Base-by-base conservation (phyloP, 257 asterid genomes). In the Handroanthus guayacan region DNA sequence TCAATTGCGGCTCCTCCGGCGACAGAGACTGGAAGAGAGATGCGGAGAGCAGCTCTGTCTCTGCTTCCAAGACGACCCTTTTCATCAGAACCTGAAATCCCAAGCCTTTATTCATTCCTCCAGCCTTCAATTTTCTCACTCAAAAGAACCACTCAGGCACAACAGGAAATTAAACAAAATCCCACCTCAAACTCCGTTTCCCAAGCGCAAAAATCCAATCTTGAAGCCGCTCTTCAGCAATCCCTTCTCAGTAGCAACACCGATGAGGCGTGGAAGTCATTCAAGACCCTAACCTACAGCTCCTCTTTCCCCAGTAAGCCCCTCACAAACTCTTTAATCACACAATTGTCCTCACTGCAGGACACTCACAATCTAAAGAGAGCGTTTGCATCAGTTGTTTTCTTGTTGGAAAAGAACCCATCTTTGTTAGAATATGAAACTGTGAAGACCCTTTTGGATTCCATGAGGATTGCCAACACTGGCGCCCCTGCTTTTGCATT, bases 231-330 rank as follows among this genome's bases (percentile, higher is more conserved):
- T 6, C 89, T 95, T 58, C 82, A 80, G 47, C 69, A 82, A 48
- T 89, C 94, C 57, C 90, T 95, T 41, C 57, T 13, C 61, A 45
- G 34, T 11, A 63, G 68, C 76, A 82, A 91, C 84, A 95, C 93
- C 9, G 99, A 95, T 82, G 97, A 89, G 75, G 99, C 97, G 17
- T 95, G 99, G 99, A 95, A 91, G 66, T 87, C 97, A 43, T 95
- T 95, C 91, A 95, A 93, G 87, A 44, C 92, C 3, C 90, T 95
- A 52, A 88, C 97, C 17, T 80, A 75, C 62, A 48, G 69, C 71
- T 82, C 94, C 48, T 79, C 82, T 63, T 83, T 84, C 45, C 97
- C 97, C 60, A 91, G 90, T 81, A 95, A 95, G 90, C 77, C 88
- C 61, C 89, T 95, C 72, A 79, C 86, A 9, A 95, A 87, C 79